Conservation (phyloP, 208 protist species). For the Crithidia brevicula region DNA sequence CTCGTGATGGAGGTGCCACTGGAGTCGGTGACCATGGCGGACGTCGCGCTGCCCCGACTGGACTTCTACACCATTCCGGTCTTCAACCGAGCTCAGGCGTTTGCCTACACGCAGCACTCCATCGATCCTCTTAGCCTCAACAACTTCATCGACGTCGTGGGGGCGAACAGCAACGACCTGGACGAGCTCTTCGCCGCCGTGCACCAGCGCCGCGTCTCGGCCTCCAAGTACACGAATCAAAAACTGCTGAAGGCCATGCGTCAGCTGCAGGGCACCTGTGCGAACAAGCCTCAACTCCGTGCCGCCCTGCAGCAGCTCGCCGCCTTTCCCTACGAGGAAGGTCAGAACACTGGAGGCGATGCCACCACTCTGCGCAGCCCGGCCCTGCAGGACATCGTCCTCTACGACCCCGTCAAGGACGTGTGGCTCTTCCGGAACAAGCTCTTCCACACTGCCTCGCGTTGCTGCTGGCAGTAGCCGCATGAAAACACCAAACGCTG, state of each 20-base stretch:
- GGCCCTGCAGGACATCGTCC: conserved; percentile 64
- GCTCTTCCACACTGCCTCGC: conserved; percentile 74
- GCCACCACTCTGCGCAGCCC: conserved; percentile 47
- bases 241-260: conserved; percentile 78
- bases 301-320: conserved; percentile 54
- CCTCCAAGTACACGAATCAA: conserved; percentile 59
- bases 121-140: conserved; percentile 62
- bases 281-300: conserved; percentile 46
- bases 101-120: conserved; percentile 65
- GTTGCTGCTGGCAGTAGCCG: conserved; percentile 49
- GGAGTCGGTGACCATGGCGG: conserved; percentile 62
- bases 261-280: conserved; percentile 56
- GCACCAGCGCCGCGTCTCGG: conserved; percentile 49
- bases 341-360: conserved; percentile 45
- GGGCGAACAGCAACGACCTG: conserved; percentile 76
- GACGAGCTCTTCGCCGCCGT: conserved; percentile 76
- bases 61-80: conserved; percentile 67
- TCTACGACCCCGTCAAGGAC: conserved; percentile 82
- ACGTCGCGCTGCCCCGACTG: conserved; percentile 53
- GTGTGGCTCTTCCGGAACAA: conserved; percentile 78
- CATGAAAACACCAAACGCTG: background rate
- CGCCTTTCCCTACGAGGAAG: conserved; percentile 50
- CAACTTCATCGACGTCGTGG: conserved; percentile 65
- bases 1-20: conserved; percentile 71
- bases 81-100: conserved; percentile 57